Percentiles rank a stretch among this genome's conserved stretches.
Conservation (phyloP, 441 rosid species). For the Pelargonium cotyledonis region DNA sequence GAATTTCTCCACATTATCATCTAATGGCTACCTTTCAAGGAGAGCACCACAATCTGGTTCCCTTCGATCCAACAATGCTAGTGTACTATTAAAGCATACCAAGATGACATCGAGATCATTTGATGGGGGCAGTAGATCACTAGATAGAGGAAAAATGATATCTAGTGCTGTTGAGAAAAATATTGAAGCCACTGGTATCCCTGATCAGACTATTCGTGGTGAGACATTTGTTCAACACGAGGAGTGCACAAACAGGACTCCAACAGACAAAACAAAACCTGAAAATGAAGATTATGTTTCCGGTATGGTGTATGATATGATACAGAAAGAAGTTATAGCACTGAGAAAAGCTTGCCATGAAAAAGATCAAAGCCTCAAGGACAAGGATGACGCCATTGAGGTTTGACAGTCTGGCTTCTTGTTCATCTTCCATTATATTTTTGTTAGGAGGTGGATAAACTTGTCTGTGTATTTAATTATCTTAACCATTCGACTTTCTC, state of each 20-base stretch:
- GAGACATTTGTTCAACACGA: conserved; percentile 9
- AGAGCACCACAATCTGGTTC: conserved; percentile 26
- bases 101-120: conserved; percentile 32
- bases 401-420: conserved; percentile 19
- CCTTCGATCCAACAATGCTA: conserved; percentile 30
- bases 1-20: conserved; percentile 23
- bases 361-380: conserved; percentile 40
- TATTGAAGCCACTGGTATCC: conserved; percentile 3
- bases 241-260: conserved; percentile 20
- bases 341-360: conserved; percentile 38
- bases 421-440: not conserved
- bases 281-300: conserved; percentile 35
- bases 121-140: conserved; percentile 36
- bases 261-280: conserved; percentile 21
- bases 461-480: not conserved
- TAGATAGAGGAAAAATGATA: conserved; percentile 23
- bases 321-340: conserved; percentile 43
- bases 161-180: conserved; percentile 20
- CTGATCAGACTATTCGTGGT: conserved; percentile 14
- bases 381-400: conserved; percentile 50
- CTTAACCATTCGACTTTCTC: not conserved
- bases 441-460: not conserved
- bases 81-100: conserved; percentile 28
- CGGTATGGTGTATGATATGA: conserved; percentile 41
- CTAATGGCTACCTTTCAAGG: conserved; percentile 31